A percentile compares a stretch with the other conserved stretches of the same genome.
These are phyloP conservation scores for Heterococcus sp. DNA, from an alignment of 108 stramenopile species.

Conservation along the genomic window DNA sequence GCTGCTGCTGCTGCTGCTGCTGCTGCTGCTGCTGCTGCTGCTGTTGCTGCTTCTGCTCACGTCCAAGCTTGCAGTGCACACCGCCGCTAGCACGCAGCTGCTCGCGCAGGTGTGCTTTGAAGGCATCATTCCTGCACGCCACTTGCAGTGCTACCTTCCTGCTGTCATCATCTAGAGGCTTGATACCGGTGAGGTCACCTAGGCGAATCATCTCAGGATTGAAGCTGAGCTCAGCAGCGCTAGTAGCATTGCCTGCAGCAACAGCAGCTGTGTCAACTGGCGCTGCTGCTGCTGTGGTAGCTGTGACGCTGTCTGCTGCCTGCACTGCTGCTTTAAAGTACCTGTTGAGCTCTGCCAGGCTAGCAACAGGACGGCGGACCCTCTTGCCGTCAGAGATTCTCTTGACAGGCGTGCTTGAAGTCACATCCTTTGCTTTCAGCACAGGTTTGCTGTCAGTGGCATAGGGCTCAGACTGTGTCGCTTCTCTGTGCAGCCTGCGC, in stretches of 20 bases:
- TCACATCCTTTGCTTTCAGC: no score
- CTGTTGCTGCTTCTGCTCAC: no score
- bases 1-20: not conserved
- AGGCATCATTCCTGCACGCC: not conserved
- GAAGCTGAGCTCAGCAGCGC: not conserved
- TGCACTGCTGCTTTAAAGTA: constrained; percentile 53
- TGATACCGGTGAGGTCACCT: not conserved
- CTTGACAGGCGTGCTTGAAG: no score
- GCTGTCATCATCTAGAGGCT: not conserved
- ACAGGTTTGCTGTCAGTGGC: not conserved
- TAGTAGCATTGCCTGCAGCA: not conserved
- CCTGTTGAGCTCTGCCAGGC: constrained; percentile 52
- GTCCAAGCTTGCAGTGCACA: constrained; percentile 27
- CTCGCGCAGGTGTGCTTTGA: constrained; percentile 34
- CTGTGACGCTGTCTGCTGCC: constrained; percentile 44
- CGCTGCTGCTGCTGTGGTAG: constrained; percentile 8
- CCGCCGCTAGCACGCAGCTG: constrained; percentile 55
- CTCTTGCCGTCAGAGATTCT: no score
- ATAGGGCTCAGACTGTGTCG: constrained; percentile 6
- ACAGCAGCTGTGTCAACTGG: not conserved
- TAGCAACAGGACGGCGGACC: constrained; percentile 55
- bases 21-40: not conserved
- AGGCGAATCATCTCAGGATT: not conserved
- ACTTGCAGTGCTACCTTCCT: not conserved
- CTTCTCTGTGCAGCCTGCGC: constrained; percentile 54